Percentiles rank a stretch among this genome's conserved stretches.
These are phyloP conservation scores for Cryptococcus maquisensis DNA, from an alignment of 1,284 basidiomycete genomes.

Conservation along the genomic window DNA sequence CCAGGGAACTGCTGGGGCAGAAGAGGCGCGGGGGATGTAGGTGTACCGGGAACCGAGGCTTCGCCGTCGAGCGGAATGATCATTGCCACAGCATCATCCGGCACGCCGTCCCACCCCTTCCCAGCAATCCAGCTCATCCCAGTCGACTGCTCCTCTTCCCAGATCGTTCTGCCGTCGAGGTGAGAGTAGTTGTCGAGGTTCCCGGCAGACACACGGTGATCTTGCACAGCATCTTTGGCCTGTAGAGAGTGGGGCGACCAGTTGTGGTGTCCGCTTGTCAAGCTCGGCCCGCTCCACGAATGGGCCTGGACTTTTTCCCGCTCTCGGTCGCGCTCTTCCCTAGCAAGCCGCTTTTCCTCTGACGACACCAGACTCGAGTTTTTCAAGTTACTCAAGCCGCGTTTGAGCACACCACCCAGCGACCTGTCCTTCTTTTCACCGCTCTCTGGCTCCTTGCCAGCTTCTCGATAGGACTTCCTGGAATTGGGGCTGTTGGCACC, in stretches of 20 bases:
- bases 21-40: neutral
- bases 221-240: neutral
- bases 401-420: constrained; percentile 33
- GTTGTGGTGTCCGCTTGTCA: constrained; percentile 4
- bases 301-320: constrained; percentile 34
- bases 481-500: neutral
- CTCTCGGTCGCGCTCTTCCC: constrained; percentile 25
- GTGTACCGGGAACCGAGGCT: neutral
- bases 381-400: constrained; percentile 34
- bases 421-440: constrained; percentile 27
- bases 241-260: constrained; percentile 2
- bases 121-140: constrained; percentile 28
- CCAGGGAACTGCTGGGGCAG: constrained; percentile 1
- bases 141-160: neutral
- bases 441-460: neutral
- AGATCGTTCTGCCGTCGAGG: neutral
- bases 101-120: constrained; percentile 44
- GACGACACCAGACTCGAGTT: constrained; percentile 17
- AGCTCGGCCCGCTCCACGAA: constrained; percentile 27
- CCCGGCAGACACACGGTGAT: neutral
- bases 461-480: constrained; percentile 12
- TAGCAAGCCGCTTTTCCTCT: constrained; percentile 35
- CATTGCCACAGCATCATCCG: constrained; percentile 48
- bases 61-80: constrained; percentile 37
- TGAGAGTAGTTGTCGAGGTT: neutral